Base-by-base conservation (phyloP, 2,329 filamentous ascomycete genomes). In the Hypoxylon sp. region DNA sequence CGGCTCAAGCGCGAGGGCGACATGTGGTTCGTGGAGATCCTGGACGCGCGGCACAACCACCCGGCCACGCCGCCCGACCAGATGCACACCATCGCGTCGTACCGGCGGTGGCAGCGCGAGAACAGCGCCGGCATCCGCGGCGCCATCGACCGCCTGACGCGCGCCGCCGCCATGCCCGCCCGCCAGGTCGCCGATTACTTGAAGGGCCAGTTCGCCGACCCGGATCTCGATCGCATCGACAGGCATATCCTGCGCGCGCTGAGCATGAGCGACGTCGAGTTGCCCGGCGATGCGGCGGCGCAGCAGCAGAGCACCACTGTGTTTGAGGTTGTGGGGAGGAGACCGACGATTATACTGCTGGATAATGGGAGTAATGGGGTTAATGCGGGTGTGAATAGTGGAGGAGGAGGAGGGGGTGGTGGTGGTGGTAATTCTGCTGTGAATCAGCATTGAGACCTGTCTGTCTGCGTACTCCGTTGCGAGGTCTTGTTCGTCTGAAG, bases 51-150 rank as follows among this genome's bases (percentile, higher is more conserved):
- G 1, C 75, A 77, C 60, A 77, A 77, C 60, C 75, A 77, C 66
- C 72, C 74, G 21, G 69, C 68, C 41, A 77, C 74, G 6, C 49
- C 61, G n/a, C 68, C 72, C 38, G 74, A 75, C 17, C 66, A 70
- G 45, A 77, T 77, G 75, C 73, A 77, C 59, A 74, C 72, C 34
- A 58, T 77, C n/a, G 72, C 75, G 9, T 74, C 74, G 45, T 77
- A 77, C 58, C 72, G 75, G 13, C 73, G 75, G 6, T 77, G 75
- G 75, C 74, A 77, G 68, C 69, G 72, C 13, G 75, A 77, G 41
- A 77, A 76, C 45, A 75, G 73, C 53, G 73, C 73, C 48, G 74
- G 75, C 14, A 74, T 77, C 36, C 64, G 74, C 5, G 50, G 51
- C 41, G 74, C 74, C 30, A 74, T 77, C 53, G 60, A 46, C 6